Evolutionary conservation across 306 rosid species (phyloP), one percentile per base, ranked within the genome.

Genomic region (Malus fusca): DNA sequence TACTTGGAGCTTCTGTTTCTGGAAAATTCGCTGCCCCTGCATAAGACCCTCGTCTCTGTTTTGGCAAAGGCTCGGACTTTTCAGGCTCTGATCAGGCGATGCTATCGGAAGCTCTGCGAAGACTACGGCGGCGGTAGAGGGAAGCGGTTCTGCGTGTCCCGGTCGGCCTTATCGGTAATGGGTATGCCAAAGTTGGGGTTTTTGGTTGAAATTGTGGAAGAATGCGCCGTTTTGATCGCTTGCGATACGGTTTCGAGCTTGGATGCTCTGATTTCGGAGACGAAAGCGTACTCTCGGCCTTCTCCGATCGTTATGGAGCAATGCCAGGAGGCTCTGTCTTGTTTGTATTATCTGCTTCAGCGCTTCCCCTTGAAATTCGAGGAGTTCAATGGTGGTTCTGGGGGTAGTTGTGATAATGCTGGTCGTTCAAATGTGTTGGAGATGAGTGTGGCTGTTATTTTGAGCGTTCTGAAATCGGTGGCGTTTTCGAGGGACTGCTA

Each of bases 261-360:
- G 71, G 74, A 72, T 31, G 75, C 40, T 4, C 87, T 90, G n/a
- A 77, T 95, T 78, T 84, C 59, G 21, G 98, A 92, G 87, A 85
- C 87, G 1, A 70, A 64, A 76, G 88, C 74, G 25, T 76, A 65
- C 55, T 87, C 86, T 42, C 76, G 97, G 30, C 98, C 99, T 68
- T 95, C 99, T 1, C 97, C 99, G 14, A 86, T 92, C 67, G 97
- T 88, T 0, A 89, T 95, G 97, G 99, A 95, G 26, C 99, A 95
- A 67, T 92, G 99, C 80, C 99, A 95, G 51, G 99, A 95, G 85
- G 93, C 93, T 58, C 66, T 95, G 87, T 95, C 99, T 63, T 95
- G 97, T 63, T 83, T 88, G 88, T 95, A 95, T 77, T 95, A 95
- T 88, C 81, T 95, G 89, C 86, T 95, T 52, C 97, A 92, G 82